Percentiles rank a stretch among this genome's conserved stretches.
Evolutionary conservation across 257 asterid species (phyloP).

Genomic region (Solanum paucissectum): DNA sequence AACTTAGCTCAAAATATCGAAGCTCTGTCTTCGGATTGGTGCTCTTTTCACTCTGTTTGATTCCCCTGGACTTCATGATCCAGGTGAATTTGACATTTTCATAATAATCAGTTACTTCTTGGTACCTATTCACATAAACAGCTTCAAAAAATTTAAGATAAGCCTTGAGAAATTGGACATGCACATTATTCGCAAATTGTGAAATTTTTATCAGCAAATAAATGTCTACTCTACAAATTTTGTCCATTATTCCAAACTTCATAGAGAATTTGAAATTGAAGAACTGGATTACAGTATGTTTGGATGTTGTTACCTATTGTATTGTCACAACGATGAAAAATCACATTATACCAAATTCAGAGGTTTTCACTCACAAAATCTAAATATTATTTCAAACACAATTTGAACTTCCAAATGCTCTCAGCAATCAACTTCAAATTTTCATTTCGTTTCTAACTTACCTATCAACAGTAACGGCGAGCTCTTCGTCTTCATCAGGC

Average conservation of each 20-base stretch:
- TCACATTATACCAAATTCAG: no score
- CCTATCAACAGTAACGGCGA: slow-evolving; percentile 41
- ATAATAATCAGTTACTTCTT: slow-evolving; percentile 36
- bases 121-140: slow-evolving; percentile 10
- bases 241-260: neutral
- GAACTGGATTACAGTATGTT: neutral
- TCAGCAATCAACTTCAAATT: neutral
- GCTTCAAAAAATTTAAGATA: neutral
- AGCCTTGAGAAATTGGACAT: neutral
- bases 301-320: neutral
- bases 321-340: no score
- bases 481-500: slow-evolving; percentile 38
- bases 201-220: neutral
- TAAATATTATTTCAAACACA: neutral
- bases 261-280: neutral
- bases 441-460: neutral
- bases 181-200: neutral
- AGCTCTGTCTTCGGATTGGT: slow-evolving; percentile 20
- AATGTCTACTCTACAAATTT: neutral
- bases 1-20: slow-evolving; percentile 44
- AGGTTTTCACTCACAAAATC: neutral
- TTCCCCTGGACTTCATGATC: slow-evolving; percentile 30
- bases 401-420: neutral
- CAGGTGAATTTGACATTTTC: slow-evolving; percentile 29
- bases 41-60: slow-evolving; percentile 11